Evolutionary conservation across 108 stramenopile genomes (phyloP).

Genomic region (Hondaea fermentalgiana): DNA sequence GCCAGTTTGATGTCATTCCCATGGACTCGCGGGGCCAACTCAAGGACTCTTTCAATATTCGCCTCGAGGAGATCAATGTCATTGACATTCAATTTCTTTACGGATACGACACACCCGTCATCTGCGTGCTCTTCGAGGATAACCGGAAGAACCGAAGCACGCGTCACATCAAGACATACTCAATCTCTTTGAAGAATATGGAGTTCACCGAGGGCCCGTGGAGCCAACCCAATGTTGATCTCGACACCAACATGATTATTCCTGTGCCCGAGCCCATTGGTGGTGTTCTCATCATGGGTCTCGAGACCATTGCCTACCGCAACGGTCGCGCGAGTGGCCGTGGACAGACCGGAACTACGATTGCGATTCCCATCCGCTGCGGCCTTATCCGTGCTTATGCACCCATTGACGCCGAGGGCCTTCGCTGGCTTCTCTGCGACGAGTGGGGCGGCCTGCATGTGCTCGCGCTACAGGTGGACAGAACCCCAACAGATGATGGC

Average conservation of each 20-base stretch:
- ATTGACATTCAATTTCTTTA: slow-evolving; percentile 50
- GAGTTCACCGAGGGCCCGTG: slow-evolving; percentile 41
- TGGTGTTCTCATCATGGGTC: slow-evolving; percentile 47
- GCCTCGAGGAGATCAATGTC: slow-evolving; percentile 41
- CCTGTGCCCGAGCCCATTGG: slow-evolving; percentile 37
- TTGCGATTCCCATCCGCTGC: slow-evolving; percentile 34
- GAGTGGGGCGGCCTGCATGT: slow-evolving; percentile 73
- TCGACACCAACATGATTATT: slow-evolving; percentile 37
- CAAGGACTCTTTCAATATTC: slow-evolving; percentile 29
- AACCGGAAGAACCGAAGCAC: slow-evolving; percentile 20
- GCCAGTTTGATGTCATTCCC: slow-evolving; percentile 32
- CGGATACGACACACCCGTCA: slow-evolving; percentile 36
- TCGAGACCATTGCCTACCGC: slow-evolving; percentile 45
- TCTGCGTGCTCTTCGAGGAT: slow-evolving; percentile 46
- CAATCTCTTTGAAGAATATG: slow-evolving; percentile 25
- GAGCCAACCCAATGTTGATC: slow-evolving; percentile 40
- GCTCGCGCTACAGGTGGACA: slow-evolving; percentile 51
- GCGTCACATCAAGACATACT: slow-evolving; percentile 48
- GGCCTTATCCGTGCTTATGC: slow-evolving; percentile 31
- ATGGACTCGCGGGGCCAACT: not conserved
- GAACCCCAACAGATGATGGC: slow-evolving; percentile 18
- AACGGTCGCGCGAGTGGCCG: slow-evolving; percentile 4
- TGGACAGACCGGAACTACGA: slow-evolving; percentile 55
- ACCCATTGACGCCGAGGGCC: slow-evolving; percentile 42
- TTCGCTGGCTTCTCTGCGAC: slow-evolving; percentile 72